Percentiles rank a stretch among this genome's conserved stretches.
Conservation (phyloP, 768 basidiomycete species). For the Xerocomellus dryophilus region DNA sequence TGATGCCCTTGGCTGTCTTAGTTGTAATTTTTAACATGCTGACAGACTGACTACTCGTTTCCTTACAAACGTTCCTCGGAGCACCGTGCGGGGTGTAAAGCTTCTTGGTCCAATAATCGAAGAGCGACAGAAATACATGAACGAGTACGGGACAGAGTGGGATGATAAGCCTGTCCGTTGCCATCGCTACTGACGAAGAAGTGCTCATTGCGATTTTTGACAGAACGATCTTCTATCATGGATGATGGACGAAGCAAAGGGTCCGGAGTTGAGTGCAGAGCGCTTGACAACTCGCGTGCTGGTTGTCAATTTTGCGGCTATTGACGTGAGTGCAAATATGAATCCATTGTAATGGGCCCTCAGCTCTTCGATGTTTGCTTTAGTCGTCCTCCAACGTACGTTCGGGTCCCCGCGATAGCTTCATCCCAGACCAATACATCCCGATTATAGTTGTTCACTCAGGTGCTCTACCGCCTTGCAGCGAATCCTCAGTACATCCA, state of each 20-base stretch:
- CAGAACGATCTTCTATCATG: constrained; percentile 37
- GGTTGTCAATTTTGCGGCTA: constrained; percentile 16
- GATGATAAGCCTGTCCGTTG: constrained; percentile 30
- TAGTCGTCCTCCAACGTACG: constrained; percentile 23
- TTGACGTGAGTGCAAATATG: constrained; percentile 18
- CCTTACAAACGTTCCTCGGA: not conserved
- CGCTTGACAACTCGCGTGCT: constrained; percentile 23
- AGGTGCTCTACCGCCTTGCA: constrained; percentile 36
- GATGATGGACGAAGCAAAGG: constrained; percentile 30
- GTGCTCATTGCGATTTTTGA: not conserved
- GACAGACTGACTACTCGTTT: not conserved
- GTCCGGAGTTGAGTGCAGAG: constrained; percentile 13
- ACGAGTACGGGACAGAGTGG: constrained; percentile 28
- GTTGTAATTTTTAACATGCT: not conserved
- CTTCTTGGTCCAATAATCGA: constrained; percentile 31
- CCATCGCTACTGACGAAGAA: not conserved
- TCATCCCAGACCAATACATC: not conserved
- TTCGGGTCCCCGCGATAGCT: not conserved
- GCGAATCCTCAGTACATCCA: constrained; percentile 33
- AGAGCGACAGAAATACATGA: constrained; percentile 24
- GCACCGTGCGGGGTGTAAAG: constrained; percentile 6
- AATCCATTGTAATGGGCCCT: not conserved
- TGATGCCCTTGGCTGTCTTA: not conserved
- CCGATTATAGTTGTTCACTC: constrained; percentile 27
- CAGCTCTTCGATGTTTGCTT: not conserved